Evolutionary conservation across 179 eudicot species (phyloP).

Genomic region (Heliamphora pulchella): DNA sequence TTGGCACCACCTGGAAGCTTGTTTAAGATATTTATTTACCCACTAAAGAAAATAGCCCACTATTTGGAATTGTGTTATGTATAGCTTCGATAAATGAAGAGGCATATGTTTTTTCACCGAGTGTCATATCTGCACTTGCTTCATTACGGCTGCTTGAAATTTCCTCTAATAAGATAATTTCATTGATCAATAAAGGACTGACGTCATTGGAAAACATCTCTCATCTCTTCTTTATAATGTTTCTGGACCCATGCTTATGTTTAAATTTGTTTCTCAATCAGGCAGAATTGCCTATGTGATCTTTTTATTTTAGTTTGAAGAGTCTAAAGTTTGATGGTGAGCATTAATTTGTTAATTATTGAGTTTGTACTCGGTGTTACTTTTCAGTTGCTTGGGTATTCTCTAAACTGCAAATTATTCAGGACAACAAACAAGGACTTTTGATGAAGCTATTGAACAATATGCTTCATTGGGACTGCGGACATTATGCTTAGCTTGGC

Average conservation of each 20-base stretch:
- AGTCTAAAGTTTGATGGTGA: background rate
- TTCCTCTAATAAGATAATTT: no score
- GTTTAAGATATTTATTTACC: background rate
- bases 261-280: no score
- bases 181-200: no score
- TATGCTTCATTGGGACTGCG: constrained; percentile 89
- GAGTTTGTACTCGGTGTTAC: background rate
- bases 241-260: no score
- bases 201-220: no score
- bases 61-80: no score
- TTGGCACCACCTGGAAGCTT: background rate
- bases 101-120: no score
- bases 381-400: constrained; percentile 1
- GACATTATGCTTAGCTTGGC: constrained; percentile 92
- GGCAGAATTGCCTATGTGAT: background rate
- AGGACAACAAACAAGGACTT: constrained; percentile 75
- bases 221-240: no score
- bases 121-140: no score
- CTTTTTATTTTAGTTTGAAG: background rate
- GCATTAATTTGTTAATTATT: background rate
- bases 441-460: constrained; percentile 78
- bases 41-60: no score
- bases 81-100: no score
- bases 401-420: constrained; percentile 9
- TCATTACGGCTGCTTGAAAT: no score